Conservation (phyloP, 495 filamentous ascomycete genomes). For the Penicillium macrosclerotiorum region DNA sequence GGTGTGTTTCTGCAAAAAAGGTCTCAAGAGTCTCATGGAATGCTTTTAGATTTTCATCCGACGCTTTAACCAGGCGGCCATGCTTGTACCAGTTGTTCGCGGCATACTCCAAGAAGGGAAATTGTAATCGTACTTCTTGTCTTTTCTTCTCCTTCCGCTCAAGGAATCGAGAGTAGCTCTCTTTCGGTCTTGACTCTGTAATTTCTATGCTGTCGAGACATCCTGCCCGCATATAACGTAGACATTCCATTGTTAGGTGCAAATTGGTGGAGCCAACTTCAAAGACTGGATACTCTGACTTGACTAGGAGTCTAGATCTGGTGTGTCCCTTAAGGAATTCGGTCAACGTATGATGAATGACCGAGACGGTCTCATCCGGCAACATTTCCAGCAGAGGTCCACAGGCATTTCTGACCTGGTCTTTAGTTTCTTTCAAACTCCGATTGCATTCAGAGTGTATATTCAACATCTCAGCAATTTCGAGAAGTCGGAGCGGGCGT, state of each 20-base stretch:
- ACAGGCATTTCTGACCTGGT: slow-evolving; percentile 32
- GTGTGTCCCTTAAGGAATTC: slow-evolving; percentile 40
- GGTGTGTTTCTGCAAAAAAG: slow-evolving; percentile 7
- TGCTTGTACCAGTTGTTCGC: slow-evolving; percentile 17
- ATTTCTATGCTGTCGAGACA: slow-evolving; percentile 14
- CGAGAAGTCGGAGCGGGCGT: slow-evolving; percentile 49
- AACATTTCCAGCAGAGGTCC: slow-evolving; percentile 52
- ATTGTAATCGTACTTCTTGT: slow-evolving; percentile 7
- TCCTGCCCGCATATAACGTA: slow-evolving; percentile 16
- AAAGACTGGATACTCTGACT: slow-evolving; percentile 6
- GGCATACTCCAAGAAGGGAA: slow-evolving; percentile 25
- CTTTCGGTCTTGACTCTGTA: slow-evolving; percentile 1
- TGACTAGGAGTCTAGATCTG: neutral
- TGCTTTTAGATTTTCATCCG: slow-evolving; percentile 6
- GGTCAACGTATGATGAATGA: slow-evolving; percentile 56
- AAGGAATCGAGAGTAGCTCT: slow-evolving; percentile 1
- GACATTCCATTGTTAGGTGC: slow-evolving; percentile 12
- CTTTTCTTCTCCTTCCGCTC: slow-evolving; percentile 2
- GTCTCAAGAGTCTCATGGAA: slow-evolving; percentile 9
- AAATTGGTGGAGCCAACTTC: slow-evolving; percentile 12
- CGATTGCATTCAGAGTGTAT: slow-evolving; percentile 4
- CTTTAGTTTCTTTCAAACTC: slow-evolving; percentile 23
- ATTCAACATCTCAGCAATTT: slow-evolving; percentile 43
- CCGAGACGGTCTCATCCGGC: slow-evolving; percentile 45
- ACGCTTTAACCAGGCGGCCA: slow-evolving; percentile 4